Percentiles rank a stretch among this genome's conserved stretches.
Evolutionary conservation across 352 stramenopile genomes (phyloP).

Genomic region (Nothophytophthora sp.): DNA sequence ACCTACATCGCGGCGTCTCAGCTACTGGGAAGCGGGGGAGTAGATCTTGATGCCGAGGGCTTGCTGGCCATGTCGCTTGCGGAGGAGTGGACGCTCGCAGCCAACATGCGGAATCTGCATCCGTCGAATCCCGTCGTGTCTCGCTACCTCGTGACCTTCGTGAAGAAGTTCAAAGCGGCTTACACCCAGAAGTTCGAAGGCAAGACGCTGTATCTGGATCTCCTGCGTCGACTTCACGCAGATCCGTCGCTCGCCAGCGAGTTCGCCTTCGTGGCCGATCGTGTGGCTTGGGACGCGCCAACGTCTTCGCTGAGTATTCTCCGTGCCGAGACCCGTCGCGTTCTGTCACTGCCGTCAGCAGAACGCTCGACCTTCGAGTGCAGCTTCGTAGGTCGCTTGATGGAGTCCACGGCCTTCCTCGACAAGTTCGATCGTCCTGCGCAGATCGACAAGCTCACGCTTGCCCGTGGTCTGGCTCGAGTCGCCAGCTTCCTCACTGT

Average conservation of each 20-base stretch:
- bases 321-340: constrained; percentile 60
- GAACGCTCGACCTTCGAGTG: constrained; percentile 43
- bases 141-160: constrained; percentile 69
- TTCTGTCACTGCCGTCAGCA: constrained; percentile 42
- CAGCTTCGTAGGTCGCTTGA: constrained; percentile 55
- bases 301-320: constrained; percentile 68
- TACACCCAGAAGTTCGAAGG: constrained; percentile 80
- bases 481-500: constrained; percentile 61
- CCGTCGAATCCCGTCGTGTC: constrained; percentile 70
- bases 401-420: constrained; percentile 61
- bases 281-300: constrained; percentile 56
- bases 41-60: constrained; percentile 57
- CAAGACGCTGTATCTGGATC: constrained; percentile 72
- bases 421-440: constrained; percentile 67
- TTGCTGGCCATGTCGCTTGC: constrained; percentile 62
- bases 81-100: constrained; percentile 70
- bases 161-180: constrained; percentile 76
- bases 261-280: constrained; percentile 55
- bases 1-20: constrained; percentile 49
- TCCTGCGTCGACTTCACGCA: constrained; percentile 61
- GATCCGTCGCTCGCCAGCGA: constrained; percentile 56
- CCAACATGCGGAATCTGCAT: constrained; percentile 62
- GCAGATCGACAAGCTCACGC: constrained; percentile 44
- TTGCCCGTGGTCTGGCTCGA: constrained; percentile 49
- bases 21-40: constrained; percentile 18